A percentile compares a stretch with the other conserved stretches of the same genome.
phyloP scores from a whole-genome alignment of 2,329 filamentous ascomycete genomes.

The Calonectria honghensis region DNA sequence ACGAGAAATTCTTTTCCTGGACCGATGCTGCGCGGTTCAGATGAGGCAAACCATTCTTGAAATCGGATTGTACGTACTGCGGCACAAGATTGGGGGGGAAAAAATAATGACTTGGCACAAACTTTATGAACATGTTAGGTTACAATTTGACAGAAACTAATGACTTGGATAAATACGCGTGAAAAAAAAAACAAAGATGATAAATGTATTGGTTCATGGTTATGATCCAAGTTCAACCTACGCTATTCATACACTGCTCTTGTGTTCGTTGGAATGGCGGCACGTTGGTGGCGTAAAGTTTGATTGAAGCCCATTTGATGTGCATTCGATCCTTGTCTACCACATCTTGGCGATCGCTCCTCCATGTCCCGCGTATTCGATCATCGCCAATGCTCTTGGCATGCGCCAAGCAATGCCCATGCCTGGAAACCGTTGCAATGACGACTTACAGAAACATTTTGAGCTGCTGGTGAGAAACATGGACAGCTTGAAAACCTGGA shows the following conservation, averaged over 20 bases:
- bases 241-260: too few relatives aligned
- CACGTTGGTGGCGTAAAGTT: neutral
- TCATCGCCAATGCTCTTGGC: neutral
- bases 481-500: neutral
- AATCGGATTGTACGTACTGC: neutral
- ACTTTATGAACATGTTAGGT: too few relatives aligned
- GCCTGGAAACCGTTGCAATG: neutral
- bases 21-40: neutral
- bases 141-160: too few relatives aligned
- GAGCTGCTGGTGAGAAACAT: neutral
- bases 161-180: too few relatives aligned
- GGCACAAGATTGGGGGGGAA: neutral
- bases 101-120: neutral
- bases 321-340: neutral
- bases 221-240: neutral
- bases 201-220: neutral
- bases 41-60: neutral
- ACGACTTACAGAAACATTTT: neutral
- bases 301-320: neutral
- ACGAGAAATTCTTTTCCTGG: neutral
- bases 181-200: neutral
- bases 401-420: neutral
- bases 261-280: neutral
- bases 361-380: conserved; percentile 1
- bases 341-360: conserved; percentile 14